Conservation (phyloP, 257 asterid species). For the Solanum paucissectum region DNA sequence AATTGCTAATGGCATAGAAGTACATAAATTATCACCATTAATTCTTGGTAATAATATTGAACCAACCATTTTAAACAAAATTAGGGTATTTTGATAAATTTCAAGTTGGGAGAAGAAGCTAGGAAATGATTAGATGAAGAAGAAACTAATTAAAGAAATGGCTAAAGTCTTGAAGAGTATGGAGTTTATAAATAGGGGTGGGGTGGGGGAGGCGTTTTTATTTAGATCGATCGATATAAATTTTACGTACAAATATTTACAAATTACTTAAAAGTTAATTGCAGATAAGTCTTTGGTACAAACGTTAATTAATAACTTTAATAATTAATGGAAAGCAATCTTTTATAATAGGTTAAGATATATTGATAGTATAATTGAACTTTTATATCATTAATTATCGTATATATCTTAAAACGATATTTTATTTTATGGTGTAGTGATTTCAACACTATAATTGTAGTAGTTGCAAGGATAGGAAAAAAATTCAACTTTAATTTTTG, state of each 20-base stretch:
- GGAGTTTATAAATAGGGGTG: not conserved
- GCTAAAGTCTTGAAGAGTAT: not conserved
- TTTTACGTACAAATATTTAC: not conserved
- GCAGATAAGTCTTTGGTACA: not conserved
- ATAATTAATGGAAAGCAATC: not conserved
- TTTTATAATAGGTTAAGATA: not conserved
- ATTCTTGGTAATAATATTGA: constrained; percentile 10
- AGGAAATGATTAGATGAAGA: not conserved
- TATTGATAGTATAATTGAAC: not conserved
- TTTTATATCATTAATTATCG: not conserved
- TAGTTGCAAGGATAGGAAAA: constrained; percentile 24
- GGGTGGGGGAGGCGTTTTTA: not conserved
- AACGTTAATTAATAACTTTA: not conserved
- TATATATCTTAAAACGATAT: not conserved
- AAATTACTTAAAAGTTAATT: not conserved
- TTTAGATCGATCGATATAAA: not conserved
- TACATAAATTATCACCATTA: constrained; percentile 8
- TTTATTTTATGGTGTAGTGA: not conserved
- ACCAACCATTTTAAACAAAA: constrained; percentile 39
- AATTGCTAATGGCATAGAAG: constrained; percentile 33
- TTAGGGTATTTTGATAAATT: not conserved
- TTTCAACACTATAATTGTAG: constrained; percentile 8
- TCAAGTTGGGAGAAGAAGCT: not conserved
- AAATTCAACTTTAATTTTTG: not conserved
- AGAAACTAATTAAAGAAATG: not conserved